Evolutionary conservation across 257 asterid species (phyloP).

Genomic region (Penstemon barbatus): DNA sequence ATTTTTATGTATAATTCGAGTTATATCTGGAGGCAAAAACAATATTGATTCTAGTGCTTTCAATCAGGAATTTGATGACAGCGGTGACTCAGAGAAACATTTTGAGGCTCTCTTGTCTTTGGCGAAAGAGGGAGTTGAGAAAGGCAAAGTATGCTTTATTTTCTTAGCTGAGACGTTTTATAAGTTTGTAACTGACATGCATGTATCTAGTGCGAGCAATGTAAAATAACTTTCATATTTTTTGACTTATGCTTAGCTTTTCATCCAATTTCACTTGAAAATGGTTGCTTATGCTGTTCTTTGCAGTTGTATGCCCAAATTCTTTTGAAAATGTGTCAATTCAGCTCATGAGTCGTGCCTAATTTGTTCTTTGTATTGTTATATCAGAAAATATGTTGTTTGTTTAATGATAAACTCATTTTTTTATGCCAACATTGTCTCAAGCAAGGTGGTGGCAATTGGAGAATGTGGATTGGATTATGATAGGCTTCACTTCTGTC

Average conservation of each 20-base stretch:
- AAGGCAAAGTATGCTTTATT: constrained; percentile 78
- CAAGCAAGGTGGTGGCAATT: constrained; percentile 93
- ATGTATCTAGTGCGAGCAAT: background rate
- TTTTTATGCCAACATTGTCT: constrained; percentile 26
- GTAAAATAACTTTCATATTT: background rate
- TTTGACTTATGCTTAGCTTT: background rate
- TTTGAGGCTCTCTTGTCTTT: constrained; percentile 70
- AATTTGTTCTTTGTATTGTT: background rate
- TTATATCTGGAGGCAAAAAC: constrained; percentile 19
- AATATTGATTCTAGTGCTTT: constrained; percentile 18
- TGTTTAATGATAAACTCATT: constrained; percentile 20
- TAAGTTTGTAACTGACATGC: background rate
- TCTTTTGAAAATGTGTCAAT: background rate
- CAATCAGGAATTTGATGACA: constrained; percentile 82
- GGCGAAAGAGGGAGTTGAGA: constrained; percentile 84
- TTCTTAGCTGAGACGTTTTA: constrained; percentile 11
- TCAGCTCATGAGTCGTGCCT: constrained; percentile 2
- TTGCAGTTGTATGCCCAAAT: constrained; percentile 1
- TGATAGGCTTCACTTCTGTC: constrained; percentile 91
- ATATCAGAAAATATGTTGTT: background rate
- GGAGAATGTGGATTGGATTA: constrained; percentile 99
- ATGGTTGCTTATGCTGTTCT: constrained; percentile 15
- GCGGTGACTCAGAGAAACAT: constrained; percentile 87
- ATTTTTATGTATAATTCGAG: constrained; percentile 10
- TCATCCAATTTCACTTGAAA: constrained; percentile 11